phyloP scores from a whole-genome alignment of 2,329 filamentous ascomycete species.

The Clarireedia paspali region DNA sequence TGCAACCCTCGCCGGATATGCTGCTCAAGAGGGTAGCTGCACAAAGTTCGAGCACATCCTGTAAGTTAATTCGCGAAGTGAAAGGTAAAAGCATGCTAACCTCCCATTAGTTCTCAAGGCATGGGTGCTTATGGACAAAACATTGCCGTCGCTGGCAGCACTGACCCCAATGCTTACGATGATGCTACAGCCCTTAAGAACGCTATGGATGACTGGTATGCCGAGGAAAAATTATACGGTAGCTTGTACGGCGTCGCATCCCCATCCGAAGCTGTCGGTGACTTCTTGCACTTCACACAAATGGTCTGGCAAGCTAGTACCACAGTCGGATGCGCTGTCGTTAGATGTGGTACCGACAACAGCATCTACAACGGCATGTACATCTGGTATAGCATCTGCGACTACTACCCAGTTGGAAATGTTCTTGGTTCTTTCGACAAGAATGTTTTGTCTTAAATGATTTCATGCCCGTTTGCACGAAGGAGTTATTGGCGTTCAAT shows the following conservation, averaged over 20 bases:
- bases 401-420: conserved; percentile 12
- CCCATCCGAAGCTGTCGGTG: conserved; percentile 38
- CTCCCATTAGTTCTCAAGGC: conserved; percentile 39
- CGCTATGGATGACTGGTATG: conserved; percentile 81
- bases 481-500: conserved; percentile 8
- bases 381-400: conserved; percentile 49
- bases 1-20: conserved; percentile 53
- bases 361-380: conserved; percentile 60
- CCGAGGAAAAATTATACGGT: conserved; percentile 54
- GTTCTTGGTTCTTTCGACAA: background rate
- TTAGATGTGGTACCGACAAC: conserved; percentile 39
- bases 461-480: conserved; percentile 8
- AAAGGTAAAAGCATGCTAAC: too few relatives aligned
- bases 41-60: conserved; percentile 72
- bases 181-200: conserved; percentile 49
- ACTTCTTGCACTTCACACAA: conserved; percentile 58
- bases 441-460: conserved; percentile 7
- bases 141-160: conserved; percentile 49
- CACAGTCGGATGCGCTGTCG: conserved; percentile 53
- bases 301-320: conserved; percentile 61
- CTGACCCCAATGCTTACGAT: conserved; percentile 40
- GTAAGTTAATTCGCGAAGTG: conserved; percentile 40
- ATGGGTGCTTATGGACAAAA: conserved; percentile 80
- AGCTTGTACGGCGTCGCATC: conserved; percentile 50
- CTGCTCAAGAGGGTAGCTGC: conserved; percentile 51